A percentile compares a stretch with the other conserved stretches of the same genome.
Evolutionary conservation across 2,329 filamentous ascomycete species (phyloP).

Genomic region (Torrubiella hemipterigena): DNA sequence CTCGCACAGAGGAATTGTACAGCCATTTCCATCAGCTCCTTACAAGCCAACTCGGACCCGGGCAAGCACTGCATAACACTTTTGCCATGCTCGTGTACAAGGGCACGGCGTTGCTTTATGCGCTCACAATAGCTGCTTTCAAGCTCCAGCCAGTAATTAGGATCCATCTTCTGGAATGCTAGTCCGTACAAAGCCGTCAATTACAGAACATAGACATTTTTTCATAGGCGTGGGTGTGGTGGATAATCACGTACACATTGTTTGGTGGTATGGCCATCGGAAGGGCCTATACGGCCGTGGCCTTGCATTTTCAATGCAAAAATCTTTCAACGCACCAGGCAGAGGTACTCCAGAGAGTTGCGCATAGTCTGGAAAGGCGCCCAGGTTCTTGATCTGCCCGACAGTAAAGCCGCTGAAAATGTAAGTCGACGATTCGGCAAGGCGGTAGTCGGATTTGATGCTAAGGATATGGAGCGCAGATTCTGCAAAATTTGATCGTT

Average conservation of each 20-base stretch:
- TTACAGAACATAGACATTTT: too few relatives aligned
- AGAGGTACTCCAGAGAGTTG: constrained; percentile 61
- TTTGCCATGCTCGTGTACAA: constrained; percentile 52
- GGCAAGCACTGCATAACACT: constrained; percentile 57
- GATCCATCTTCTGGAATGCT: constrained; percentile 69
- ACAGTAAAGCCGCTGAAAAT: constrained; percentile 60
- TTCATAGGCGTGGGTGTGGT: rapidly evolving
- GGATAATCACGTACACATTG: constrained; percentile 58
- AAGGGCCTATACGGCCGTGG: constrained; percentile 73
- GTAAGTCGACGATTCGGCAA: constrained; percentile 26
- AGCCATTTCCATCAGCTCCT: constrained; percentile 80
- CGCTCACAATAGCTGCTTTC: constrained; percentile 59
- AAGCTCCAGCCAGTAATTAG: constrained; percentile 83
- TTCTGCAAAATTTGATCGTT: too few relatives aligned
- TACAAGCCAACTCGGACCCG: constrained; percentile 66
- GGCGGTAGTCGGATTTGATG: constrained; percentile 21
- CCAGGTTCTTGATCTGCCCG: constrained; percentile 56
- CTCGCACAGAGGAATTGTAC: constrained; percentile 68
- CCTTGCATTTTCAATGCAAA: constrained; percentile 55
- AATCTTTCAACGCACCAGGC: constrained; percentile 50
- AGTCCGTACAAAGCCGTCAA: too few relatives aligned
- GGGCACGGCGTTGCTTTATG: constrained; percentile 54
- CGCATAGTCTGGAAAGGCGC: constrained; percentile 71
- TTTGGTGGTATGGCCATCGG: constrained; percentile 77
- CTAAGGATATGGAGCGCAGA: too few relatives aligned